Evolutionary conservation across 805 yeast genomes (phyloP).

Genomic region (Candida palmyrensis): DNA sequence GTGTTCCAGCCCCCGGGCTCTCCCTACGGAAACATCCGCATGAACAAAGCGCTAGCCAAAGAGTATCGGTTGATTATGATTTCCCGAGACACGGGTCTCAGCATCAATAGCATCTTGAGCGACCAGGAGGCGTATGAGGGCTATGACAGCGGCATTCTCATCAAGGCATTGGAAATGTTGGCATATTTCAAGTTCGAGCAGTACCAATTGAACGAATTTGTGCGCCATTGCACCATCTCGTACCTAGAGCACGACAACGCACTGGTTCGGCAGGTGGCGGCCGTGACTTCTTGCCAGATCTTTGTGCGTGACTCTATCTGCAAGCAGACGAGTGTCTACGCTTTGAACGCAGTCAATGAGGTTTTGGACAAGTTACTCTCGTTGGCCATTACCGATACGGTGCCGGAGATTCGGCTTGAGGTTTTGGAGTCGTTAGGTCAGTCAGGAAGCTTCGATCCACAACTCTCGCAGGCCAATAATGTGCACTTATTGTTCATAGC

Average conservation of each 20-base stretch:
- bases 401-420: slow-evolving; percentile 77
- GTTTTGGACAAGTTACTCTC: slow-evolving; percentile 78
- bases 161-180: slow-evolving; percentile 76
- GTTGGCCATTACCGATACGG: slow-evolving; percentile 83
- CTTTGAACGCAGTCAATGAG: slow-evolving; percentile 77
- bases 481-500: slow-evolving; percentile 82
- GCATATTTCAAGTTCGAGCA: slow-evolving; percentile 69
- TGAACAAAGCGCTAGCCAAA: slow-evolving; percentile 63
- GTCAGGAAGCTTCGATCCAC: slow-evolving; percentile 79
- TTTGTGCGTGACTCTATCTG: slow-evolving; percentile 80
- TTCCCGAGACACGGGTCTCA: slow-evolving; percentile 57
- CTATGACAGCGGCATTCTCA: slow-evolving; percentile 45
- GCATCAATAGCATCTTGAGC: slow-evolving; percentile 28
- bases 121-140: slow-evolving; percentile 28
- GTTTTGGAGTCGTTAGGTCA: slow-evolving; percentile 58
- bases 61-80: slow-evolving; percentile 74
- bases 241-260: slow-evolving; percentile 80
- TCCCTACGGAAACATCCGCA: slow-evolving; percentile 58
- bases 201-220: slow-evolving; percentile 80
- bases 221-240: slow-evolving; percentile 73
- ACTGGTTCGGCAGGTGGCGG: slow-evolving; percentile 78
- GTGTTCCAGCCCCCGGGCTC: slow-evolving; percentile 82
- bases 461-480: slow-evolving; percentile 89
- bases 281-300: slow-evolving; percentile 73
- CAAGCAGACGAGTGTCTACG: slow-evolving; percentile 72